Conservation (phyloP, 768 basidiomycete genomes). For the Tephrocybe sp. region DNA sequence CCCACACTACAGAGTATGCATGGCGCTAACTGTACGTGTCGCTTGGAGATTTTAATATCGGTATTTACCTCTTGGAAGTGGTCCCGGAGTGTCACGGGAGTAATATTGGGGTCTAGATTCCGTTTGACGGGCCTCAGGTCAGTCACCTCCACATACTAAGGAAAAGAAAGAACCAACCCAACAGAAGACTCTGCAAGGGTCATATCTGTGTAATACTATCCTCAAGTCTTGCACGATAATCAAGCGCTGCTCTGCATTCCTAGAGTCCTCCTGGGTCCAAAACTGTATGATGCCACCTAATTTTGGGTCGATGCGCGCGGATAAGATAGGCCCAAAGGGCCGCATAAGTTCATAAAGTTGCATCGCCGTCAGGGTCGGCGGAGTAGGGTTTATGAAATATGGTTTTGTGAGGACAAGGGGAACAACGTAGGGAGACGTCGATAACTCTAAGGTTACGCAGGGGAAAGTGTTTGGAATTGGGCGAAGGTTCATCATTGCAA, state of each 20-base stretch:
- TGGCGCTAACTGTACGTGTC: too few species aligned
- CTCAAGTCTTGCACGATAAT: background rate
- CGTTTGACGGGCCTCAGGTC: too few species aligned
- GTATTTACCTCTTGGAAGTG: too few species aligned
- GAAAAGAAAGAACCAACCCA: background rate
- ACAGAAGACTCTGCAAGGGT: background rate
- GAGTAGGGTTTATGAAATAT: background rate
- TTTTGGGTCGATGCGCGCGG: background rate
- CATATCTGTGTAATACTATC: background rate
- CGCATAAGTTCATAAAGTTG: constrained; percentile 1
- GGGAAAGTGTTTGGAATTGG: background rate
- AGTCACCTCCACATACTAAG: too few species aligned
- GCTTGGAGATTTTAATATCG: too few species aligned
- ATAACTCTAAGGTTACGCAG: background rate
- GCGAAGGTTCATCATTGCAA: background rate
- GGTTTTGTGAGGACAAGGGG: background rate
- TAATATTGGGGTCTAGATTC: too few species aligned
- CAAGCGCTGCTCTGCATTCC: background rate
- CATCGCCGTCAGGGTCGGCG: background rate
- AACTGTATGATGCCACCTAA: constrained; percentile 5
- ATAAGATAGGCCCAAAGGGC: constrained; percentile 4
- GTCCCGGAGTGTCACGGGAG: too few species aligned
- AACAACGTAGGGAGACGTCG: background rate
- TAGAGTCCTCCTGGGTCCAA: constrained; percentile 7
- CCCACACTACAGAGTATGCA: too few species aligned